These are phyloP conservation scores for Pseudotsuga menziesii DNA, from an alignment of 75 land plant genomes.

Conservation along the genomic window DNA sequence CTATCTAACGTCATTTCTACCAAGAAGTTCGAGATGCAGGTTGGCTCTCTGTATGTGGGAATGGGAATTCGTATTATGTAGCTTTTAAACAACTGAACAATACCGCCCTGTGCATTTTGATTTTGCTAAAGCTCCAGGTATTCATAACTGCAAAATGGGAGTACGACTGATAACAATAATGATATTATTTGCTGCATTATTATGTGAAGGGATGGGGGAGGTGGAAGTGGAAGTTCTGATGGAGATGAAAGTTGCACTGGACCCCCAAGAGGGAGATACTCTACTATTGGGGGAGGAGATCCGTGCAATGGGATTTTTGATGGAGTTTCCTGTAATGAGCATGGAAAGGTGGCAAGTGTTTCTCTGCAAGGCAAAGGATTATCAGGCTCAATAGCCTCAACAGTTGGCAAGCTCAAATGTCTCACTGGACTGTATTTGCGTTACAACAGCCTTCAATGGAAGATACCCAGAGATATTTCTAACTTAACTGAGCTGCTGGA, in stretches of 20 bases:
- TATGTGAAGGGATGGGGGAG: slow-evolving; percentile 37
- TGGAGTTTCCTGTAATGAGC: slow-evolving; percentile 73
- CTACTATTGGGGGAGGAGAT: slow-evolving; percentile 58
- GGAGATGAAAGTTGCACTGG: slow-evolving; percentile 66
- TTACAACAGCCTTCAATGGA: slow-evolving; percentile 69
- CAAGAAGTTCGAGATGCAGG: too few relatives aligned
- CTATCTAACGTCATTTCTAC: too few relatives aligned
- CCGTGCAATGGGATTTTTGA: slow-evolving; percentile 66
- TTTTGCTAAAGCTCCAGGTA: too few relatives aligned
- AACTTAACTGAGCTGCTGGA: slow-evolving; percentile 54
- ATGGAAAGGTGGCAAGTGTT: slow-evolving; percentile 65
- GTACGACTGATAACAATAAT: too few relatives aligned
- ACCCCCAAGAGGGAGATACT: slow-evolving; percentile 55
- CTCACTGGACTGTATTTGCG: slow-evolving; percentile 78
- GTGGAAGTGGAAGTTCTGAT: slow-evolving; percentile 53
- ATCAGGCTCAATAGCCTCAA: slow-evolving; percentile 53
- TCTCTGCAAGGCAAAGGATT: slow-evolving; percentile 76
- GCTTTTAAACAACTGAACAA: too few relatives aligned
- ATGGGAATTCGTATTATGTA: too few relatives aligned
- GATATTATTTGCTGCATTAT: too few relatives aligned
- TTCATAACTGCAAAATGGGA: too few relatives aligned
- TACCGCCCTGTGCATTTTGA: too few relatives aligned
- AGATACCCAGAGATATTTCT: slow-evolving; percentile 62
- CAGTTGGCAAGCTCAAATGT: slow-evolving; percentile 45
- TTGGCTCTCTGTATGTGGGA: too few relatives aligned